phyloP scores from a whole-genome alignment of 169 alveolate species.

The Cryptosporidium muris region DNA sequence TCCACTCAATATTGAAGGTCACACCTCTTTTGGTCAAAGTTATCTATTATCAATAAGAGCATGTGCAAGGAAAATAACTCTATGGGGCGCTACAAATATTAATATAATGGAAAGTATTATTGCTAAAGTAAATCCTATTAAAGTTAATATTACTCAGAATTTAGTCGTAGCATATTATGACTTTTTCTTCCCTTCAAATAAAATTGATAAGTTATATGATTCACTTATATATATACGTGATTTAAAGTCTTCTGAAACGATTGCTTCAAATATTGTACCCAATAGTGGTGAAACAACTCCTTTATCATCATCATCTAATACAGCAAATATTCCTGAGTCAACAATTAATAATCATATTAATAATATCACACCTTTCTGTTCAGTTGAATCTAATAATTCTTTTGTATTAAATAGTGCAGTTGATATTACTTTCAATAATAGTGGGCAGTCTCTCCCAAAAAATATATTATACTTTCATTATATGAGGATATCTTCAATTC shows the following conservation, averaged over 20 bases:
- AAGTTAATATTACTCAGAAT: slow-evolving; percentile 55
- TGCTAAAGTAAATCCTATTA: slow-evolving; percentile 51
- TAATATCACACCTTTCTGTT: not conserved
- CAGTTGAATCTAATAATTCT: not conserved
- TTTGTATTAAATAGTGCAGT: not conserved
- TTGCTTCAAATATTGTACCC: not conserved
- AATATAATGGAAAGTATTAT: slow-evolving; percentile 48
- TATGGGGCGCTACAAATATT: slow-evolving; percentile 13
- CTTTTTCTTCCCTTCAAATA: slow-evolving; percentile 23
- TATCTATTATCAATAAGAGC: slow-evolving; percentile 55
- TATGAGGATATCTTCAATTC: slow-evolving; percentile 54
- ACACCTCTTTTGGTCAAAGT: slow-evolving; percentile 44
- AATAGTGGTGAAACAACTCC: not conserved
- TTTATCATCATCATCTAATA: not conserved
- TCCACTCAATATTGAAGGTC: slow-evolving; percentile 65
- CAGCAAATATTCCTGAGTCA: not conserved
- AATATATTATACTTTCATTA: slow-evolving; percentile 55
- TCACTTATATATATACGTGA: not conserved
- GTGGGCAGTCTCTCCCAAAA: not conserved
- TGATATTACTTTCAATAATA: too few species aligned
- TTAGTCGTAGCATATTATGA: slow-evolving; percentile 39
- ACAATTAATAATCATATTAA: not conserved
- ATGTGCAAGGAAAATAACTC: slow-evolving; percentile 27
- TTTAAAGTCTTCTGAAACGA: not conserved
- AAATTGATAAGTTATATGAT: not conserved